phyloP scores from a whole-genome alignment of 2,329 filamentous ascomycete species.

The Hortaea werneckii region DNA sequence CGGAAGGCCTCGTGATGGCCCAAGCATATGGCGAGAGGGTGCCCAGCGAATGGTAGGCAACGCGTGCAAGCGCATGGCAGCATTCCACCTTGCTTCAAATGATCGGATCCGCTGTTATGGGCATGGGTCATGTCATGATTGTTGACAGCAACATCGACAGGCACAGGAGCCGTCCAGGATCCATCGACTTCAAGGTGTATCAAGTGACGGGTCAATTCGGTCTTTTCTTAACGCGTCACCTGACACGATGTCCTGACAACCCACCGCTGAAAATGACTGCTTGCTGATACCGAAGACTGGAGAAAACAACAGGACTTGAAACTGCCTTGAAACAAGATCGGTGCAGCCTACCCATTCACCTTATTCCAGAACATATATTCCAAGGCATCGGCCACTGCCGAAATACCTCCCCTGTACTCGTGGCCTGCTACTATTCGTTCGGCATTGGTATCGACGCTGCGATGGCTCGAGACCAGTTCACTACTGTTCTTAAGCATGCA shows the following conservation, averaged over 20 bases:
- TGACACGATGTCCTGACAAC: too few species aligned
- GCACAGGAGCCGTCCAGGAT: too few species aligned
- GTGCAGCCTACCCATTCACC: too few species aligned
- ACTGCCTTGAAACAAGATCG: too few species aligned
- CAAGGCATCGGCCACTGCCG: constrained; percentile 50
- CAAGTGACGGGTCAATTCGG: neutral
- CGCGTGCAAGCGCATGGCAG: neutral
- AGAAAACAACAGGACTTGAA: too few species aligned
- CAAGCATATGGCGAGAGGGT: neutral
- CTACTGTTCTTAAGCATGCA: constrained; percentile 35
- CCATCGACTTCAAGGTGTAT: neutral
- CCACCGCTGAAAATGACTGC: too few species aligned
- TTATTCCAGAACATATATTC: constrained; percentile 44
- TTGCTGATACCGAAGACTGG: too few species aligned
- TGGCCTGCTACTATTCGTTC: constrained; percentile 27
- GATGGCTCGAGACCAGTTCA: constrained; percentile 43
- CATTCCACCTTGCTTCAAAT: neutral
- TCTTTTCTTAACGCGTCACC: too few species aligned
- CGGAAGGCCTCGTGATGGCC: neutral
- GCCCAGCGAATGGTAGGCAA: neutral
- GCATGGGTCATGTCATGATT: too few species aligned
- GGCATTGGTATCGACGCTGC: constrained; percentile 48
- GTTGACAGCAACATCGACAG: too few species aligned
- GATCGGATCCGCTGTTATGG: neutral
- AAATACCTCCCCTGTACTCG: constrained; percentile 32